Conservation (phyloP, 2,329 filamentous ascomycete genomes). For the Colletotrichum tropicale region DNA sequence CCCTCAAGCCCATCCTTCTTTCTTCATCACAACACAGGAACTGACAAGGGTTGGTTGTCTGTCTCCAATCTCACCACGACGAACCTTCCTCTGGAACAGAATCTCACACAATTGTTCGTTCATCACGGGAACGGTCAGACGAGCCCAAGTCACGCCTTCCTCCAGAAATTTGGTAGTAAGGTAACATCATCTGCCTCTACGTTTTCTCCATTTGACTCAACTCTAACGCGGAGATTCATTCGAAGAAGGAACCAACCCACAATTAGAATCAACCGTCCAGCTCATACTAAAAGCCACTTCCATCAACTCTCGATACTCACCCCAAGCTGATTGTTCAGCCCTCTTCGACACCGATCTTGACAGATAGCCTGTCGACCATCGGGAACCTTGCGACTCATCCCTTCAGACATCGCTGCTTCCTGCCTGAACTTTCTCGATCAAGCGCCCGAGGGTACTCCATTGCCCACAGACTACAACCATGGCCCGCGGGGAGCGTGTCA, state of each 20-base stretch:
- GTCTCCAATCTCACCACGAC: background rate
- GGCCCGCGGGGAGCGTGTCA: background rate
- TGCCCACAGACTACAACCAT: background rate
- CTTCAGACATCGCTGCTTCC: background rate
- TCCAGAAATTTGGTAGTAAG: too few species aligned
- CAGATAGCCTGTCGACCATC: background rate
- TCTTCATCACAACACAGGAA: background rate
- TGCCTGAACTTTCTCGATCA: fast-evolving
- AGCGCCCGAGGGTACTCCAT: background rate
- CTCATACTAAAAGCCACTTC: background rate
- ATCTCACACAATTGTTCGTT: background rate
- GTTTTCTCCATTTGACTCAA: too few species aligned
- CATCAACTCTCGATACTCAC: background rate
- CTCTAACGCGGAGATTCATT: too few species aligned
- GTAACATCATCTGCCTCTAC: too few species aligned
- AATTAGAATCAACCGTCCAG: fast-evolving
- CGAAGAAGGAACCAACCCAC: too few species aligned
- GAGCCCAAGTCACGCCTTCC: too few species aligned
- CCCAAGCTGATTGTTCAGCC: background rate
- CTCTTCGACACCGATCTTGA: background rate
- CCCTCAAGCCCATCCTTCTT: background rate
- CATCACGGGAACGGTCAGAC: background rate
- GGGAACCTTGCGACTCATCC: background rate
- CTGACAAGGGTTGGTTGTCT: background rate
- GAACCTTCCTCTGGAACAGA: background rate